Evolutionary conservation across 2,329 filamentous ascomycete genomes (phyloP).

Genomic region (Allantophomopsis cytisporea): DNA sequence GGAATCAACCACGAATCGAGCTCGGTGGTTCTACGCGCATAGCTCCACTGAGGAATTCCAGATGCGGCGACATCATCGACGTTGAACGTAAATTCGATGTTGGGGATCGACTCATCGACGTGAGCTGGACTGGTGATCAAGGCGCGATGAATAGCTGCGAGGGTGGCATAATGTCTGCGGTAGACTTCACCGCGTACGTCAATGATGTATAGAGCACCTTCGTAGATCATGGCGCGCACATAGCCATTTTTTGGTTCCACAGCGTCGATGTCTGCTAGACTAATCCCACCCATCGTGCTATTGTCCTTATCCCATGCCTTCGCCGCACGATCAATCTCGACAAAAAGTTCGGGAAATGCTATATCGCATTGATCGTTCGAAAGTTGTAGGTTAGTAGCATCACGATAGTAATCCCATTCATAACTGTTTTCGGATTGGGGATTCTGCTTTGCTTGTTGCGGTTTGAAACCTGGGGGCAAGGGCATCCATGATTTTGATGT

Average conservation of each 20-base stretch:
- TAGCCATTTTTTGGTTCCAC: not conserved
- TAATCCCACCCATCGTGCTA: not conserved
- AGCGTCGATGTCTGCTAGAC: not conserved
- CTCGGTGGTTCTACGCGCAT: not conserved
- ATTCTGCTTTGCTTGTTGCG: no score
- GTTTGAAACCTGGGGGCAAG: no score
- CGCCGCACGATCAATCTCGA: not conserved
- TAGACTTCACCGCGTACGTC: no score
- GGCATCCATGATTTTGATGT: no score
- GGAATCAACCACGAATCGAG: not conserved
- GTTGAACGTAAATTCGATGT: constrained; percentile 1
- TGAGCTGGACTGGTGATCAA: not conserved
- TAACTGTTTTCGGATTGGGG: no score
- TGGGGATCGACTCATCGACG: not conserved
- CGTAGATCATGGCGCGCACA: not conserved
- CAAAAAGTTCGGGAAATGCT: not conserved
- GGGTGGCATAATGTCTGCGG: not conserved
- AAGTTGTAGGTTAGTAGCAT: not conserved
- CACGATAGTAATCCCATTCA: not conserved
- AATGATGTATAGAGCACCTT: not conserved
- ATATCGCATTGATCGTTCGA: not conserved
- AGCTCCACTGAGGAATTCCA: not conserved
- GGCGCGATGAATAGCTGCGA: not conserved
- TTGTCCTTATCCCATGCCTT: not conserved
- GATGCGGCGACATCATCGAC: not conserved